Evolutionary conservation across 805 yeast species (phyloP).

Genomic region (Hanseniaspora guilliermondii): DNA sequence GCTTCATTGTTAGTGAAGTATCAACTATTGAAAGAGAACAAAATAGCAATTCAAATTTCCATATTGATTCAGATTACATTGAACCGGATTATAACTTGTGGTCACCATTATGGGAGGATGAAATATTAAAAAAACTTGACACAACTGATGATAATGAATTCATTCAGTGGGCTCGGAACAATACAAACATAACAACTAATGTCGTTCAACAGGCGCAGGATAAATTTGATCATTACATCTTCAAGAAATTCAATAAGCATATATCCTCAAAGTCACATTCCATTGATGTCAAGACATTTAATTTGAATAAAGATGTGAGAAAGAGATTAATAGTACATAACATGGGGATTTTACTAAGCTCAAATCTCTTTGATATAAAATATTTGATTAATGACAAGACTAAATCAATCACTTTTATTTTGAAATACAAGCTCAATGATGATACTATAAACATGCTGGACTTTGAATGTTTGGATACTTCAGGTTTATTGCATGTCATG

Average conservation of each 20-base stretch:
- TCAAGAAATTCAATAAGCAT: neutral
- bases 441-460: neutral
- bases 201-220: neutral
- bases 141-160: neutral
- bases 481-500: neutral
- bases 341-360: neutral
- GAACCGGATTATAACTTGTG: constrained; percentile 3
- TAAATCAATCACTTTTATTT: neutral
- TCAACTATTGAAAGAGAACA: neutral
- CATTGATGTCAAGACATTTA: neutral
- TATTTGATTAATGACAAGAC: neutral
- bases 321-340: constrained; percentile 5
- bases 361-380: neutral
- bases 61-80: neutral
- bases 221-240: neutral
- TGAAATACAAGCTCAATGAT: neutral
- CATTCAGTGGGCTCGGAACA: neutral
- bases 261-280: neutral
- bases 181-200: neutral
- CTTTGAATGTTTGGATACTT: neutral
- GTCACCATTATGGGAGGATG: constrained; percentile 4
- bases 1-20: neutral
- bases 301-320: neutral
- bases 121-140: neutral
- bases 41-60: neutral